Evolutionary conservation across 225 moss, liverwort and hornwort genomes (phyloP).

Genomic region (Pleurozium schreberi): DNA sequence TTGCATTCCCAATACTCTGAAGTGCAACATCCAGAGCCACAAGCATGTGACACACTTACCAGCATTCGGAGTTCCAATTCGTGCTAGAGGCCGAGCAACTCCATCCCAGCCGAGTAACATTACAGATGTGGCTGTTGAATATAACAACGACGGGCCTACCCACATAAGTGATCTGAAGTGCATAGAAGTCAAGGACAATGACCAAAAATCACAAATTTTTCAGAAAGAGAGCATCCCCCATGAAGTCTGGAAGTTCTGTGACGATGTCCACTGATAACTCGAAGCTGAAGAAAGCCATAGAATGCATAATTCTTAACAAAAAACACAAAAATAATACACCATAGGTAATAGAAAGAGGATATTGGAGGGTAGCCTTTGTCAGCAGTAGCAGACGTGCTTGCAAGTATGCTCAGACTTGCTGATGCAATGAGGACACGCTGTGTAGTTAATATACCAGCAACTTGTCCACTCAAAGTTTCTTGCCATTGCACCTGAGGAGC

Average conservation of each 20-base stretch:
- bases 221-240: not conserved
- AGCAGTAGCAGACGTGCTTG: constrained; percentile 61
- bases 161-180: constrained; percentile 96
- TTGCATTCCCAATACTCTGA: not conserved
- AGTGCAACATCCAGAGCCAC: not conserved
- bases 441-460: constrained; percentile 94
- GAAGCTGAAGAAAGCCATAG: not conserved
- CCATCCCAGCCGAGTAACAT: constrained; percentile 97
- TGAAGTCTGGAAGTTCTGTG: not conserved
- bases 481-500: constrained; percentile 78
- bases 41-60: constrained; percentile 28
- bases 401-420: constrained; percentile 73
- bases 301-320: not conserved
- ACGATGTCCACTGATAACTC: not conserved
- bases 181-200: constrained; percentile 45
- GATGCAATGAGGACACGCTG: constrained; percentile 86
- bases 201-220: not conserved
- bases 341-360: constrained; percentile 41
- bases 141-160: constrained; percentile 91
- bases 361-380: constrained; percentile 99
- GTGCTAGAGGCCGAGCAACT: constrained; percentile 64
- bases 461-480: constrained; percentile 95
- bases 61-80: constrained; percentile 91
- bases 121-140: constrained; percentile 93
- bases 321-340: not conserved